Base-by-base conservation (phyloP, 768 basidiomycete genomes). In the Xerocomus spinulosus region DNA sequence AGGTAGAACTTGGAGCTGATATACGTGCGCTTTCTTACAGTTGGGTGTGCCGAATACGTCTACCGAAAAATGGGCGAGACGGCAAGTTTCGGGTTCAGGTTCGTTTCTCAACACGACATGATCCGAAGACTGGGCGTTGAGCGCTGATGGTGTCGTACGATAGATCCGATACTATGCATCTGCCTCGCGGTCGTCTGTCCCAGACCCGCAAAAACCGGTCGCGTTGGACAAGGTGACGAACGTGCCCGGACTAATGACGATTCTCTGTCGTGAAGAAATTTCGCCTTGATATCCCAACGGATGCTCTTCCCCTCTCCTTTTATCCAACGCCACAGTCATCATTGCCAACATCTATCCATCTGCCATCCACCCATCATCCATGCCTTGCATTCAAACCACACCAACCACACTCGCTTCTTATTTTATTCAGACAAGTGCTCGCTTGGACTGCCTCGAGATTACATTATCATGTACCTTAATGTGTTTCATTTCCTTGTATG, bases 181-280 rank as follows among this genome's bases (percentile, higher is more conserved):
- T 4, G 82, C 83, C 5, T 77, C 81, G 3, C 77, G 74, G 42
- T 79, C 81, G 3, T 58, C 66, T 8, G 54, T 54, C 3, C 65
- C 70, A 3, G 84, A 89, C 62, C 79, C 85, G 13, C 75, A 75
- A 56, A 72, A 70, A 21, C 85, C 85, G 2, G 77, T 87, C 21
- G 78, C 79, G 1, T 61, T 87, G 39, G 78, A 84, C 49, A 73
- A 77, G 49, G 80, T 76, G 41, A 75, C 69, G 54, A 74, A 77
- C 52, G 73, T 89, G 6, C 82, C 83, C 2, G 87, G 87, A 9
- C 73, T 87, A 25, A 90, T 89, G 87, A 87, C 83, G 32, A 78
- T 88, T 60, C 21, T 82, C 42, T 69, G 68, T 39, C 72, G 81
- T 40, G 70, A 66, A 52, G 67, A 59, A 47, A 37, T 59, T 21